Percentiles rank a stretch among this genome's conserved stretches.
phyloP scores from a whole-genome alignment of 208 protist genomes.

The Crithidia expoeki region DNA sequence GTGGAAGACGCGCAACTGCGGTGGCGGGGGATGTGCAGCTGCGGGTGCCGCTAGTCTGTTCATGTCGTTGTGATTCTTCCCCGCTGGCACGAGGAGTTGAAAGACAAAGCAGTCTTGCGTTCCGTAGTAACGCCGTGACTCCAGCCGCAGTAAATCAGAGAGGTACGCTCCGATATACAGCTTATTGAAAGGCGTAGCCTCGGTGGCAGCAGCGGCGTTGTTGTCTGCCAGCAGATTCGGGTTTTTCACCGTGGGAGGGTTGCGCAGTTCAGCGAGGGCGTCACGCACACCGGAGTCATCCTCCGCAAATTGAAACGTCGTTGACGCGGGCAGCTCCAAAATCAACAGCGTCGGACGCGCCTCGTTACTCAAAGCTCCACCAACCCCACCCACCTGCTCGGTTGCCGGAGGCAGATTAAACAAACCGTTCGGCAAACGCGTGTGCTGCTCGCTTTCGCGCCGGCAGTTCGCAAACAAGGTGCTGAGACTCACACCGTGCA shows the following conservation, averaged over 20 bases:
- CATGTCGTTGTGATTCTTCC: background rate
- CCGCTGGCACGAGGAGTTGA: constrained; percentile 55
- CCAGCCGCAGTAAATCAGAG: constrained; percentile 46
- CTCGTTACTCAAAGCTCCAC: background rate
- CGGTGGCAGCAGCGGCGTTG: background rate
- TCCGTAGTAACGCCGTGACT: constrained; percentile 73
- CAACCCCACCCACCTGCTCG: background rate
- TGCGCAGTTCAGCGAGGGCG: constrained; percentile 14
- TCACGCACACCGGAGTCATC: constrained; percentile 45
- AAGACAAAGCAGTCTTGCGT: constrained; percentile 76
- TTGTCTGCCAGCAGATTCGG: background rate
- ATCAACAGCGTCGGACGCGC: constrained; percentile 64
- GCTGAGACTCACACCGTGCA: constrained; percentile 65
- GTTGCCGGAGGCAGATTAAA: constrained; percentile 7
- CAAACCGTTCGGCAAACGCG: constrained; percentile 1
- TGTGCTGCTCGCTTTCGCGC: constrained; percentile 38
- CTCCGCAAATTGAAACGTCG: constrained; percentile 36
- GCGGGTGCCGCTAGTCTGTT: background rate
- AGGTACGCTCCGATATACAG: constrained; percentile 71
- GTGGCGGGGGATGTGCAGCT: constrained; percentile 7
- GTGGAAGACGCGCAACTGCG: constrained; percentile 49
- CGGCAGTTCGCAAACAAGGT: constrained; percentile 58
- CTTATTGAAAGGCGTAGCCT: constrained; percentile 13
- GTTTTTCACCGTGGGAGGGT: background rate
- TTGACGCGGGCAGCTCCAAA: constrained; percentile 53